Evolutionary conservation across 1,139 yeast species (phyloP), one percentile per base, ranked within the genome.

Genomic region (Citeromyces hawaiiensis): DNA sequence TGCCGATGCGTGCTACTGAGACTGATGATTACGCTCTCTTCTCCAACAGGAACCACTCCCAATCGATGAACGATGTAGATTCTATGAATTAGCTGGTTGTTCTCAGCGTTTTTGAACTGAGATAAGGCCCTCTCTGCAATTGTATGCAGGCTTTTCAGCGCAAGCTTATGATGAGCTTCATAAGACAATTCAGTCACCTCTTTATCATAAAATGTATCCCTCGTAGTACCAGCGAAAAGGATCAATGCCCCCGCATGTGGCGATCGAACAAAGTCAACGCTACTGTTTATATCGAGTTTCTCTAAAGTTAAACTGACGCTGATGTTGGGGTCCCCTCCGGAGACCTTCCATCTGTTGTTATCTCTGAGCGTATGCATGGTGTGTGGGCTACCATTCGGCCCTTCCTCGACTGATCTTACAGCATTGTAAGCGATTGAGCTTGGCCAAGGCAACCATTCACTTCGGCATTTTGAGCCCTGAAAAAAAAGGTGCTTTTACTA

Each of bases 201-300:
- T 39, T 64, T 61, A 9, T 58, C 61, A 30, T 59, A 63, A 47
- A 66, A 62, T 18, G 51, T 51, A 48, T 66, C 63, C 40, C 75
- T 52, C 8, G 75, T 69, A 6, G 64, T 65, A 1, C 75, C 75
- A 4, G 66, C 68, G 52, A 69, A 69, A 37, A 58, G 55, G 7
- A 69, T 63, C 3, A 66, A 57, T 0, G 73, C 75, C 2, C 75
- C 75, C 0, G 72, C 68, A 11, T 49, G 45, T 8, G 56, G 53
- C 4, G 50, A 42, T 38, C 52, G 54, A 13, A 55, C 63, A 43
- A 55, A 60, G 5, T 53, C 49, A 3, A 56, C 36, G 15, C 51
- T 47, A 19, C 50, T 49, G 15, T 34, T 37, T 3, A 48, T 31
- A 14, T 44, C 41, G 19, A 57, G 45, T 2, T 33, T 33, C 4